Evolutionary conservation across 2,329 filamentous ascomycete species (phyloP), one percentile per base, ranked within the genome.

Genomic region (Ophiocordyceps australis): DNA sequence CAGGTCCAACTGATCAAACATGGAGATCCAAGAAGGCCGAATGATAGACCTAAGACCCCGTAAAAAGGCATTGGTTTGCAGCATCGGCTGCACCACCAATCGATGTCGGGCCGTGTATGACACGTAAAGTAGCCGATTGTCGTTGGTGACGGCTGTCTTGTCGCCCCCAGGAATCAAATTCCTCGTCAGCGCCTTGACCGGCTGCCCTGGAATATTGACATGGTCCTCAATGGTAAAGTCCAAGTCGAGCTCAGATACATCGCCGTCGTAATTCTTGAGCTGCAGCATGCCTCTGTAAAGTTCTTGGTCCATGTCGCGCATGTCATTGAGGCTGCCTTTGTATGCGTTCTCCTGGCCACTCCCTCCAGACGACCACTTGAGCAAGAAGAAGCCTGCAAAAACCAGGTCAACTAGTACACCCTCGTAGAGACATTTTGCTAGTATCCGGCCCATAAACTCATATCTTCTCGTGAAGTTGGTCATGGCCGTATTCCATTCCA

Each of bases 371-470:
- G 83, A 72, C 89, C 89, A 98, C 46, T 95, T 94, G 31, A 93
- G 66, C 6, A 98, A 65, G 53, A 98, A 98, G 55, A 98, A 98
- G 1, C 80, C 75, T 1, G 86, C 85, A 55, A 98, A 98, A 26
- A 72, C 72, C 31, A 94, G 74, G 48, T 98, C 85, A 24, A 95
- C 74, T 4, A 98, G 62, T 23, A 98, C 95, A 1, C 85, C 85
- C 53, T 98, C 89, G 43, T 98, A 98, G 41, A 98, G 60, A 50
- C 89, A 98, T 47, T 98, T 98, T 9, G 89, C 89, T 15, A 98
- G 74, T 16, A 98, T 69, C 4, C 89, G 76, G 2, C 89, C 89
- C 0, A 95, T 59, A 37, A 98, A 98, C 42, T 95, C 85, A 43
- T 82, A 95, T 10, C 74, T 69, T 33, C 66, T 67, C 5, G 89